These are phyloP conservation scores for Xerophyta viscosa DNA, from an alignment of 106 monocot genomes.

Conservation along the genomic window DNA sequence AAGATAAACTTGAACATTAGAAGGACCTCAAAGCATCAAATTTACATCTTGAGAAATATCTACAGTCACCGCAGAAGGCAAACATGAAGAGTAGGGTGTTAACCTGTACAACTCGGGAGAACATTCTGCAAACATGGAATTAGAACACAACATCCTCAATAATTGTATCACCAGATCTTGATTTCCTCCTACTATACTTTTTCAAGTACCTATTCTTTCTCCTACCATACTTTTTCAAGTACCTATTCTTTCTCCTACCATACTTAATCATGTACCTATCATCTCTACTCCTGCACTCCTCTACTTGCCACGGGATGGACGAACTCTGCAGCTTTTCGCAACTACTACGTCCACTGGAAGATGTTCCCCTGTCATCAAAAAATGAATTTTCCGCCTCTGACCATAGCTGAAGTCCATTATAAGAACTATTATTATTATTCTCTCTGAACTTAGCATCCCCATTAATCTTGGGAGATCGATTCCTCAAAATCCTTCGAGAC, in stretches of 20 bases:
- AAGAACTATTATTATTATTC: too few relatives aligned
- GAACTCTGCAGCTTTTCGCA: neutral
- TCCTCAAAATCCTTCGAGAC: conserved; percentile 1
- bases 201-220: neutral
- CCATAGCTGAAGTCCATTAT: neutral
- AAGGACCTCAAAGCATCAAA: too few relatives aligned
- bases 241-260: too few relatives aligned
- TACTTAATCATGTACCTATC: too few relatives aligned
- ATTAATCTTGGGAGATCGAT: neutral
- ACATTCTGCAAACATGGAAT: conserved; percentile 1
- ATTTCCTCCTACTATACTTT: conserved; percentile 2
- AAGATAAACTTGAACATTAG: too few relatives aligned
- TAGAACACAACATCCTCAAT: neutral
- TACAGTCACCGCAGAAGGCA: too few relatives aligned
- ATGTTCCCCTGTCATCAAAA: neutral
- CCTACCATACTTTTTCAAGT: neutral
- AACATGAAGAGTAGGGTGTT: too few relatives aligned
- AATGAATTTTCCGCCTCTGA: neutral
- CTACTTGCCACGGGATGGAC: neutral
- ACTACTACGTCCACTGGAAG: neutral
- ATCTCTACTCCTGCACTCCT: neutral
- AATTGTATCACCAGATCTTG: neutral
- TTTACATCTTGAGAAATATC: too few relatives aligned
- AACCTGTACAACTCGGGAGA: too few relatives aligned
- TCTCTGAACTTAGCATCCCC: neutral